Evolutionary conservation across 106 monocot species (phyloP).

Genomic region (Allium fistulosum): DNA sequence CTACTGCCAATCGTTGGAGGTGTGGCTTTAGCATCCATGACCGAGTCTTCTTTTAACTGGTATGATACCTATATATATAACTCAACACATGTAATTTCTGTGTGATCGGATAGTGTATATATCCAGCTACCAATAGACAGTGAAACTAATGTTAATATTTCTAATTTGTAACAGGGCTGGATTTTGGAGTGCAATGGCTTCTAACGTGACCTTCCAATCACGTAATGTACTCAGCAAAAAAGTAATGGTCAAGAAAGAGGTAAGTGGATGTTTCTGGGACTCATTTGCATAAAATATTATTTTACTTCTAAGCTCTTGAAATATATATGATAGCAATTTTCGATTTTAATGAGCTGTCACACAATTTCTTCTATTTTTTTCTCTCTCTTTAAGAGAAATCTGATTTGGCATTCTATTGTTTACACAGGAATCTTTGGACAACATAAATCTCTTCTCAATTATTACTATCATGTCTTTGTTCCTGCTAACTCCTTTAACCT

Average conservation of each 20-base stretch:
- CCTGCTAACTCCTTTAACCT: slow-evolving; percentile 37
- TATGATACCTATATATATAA: slow-evolving; percentile 11
- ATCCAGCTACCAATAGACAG: too few species aligned
- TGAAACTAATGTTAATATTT: not conserved
- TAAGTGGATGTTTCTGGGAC: slow-evolving; percentile 2
- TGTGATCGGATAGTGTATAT: too few species aligned
- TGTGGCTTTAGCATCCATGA: slow-evolving; percentile 65
- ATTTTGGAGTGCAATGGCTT: slow-evolving; percentile 99
- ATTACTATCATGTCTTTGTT: slow-evolving; percentile 87
- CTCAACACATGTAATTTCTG: too few species aligned
- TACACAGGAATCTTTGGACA: slow-evolving; percentile 88
- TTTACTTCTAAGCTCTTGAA: too few species aligned
- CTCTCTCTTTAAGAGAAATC: too few species aligned
- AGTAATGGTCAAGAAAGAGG: slow-evolving; percentile 83
- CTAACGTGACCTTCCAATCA: slow-evolving; percentile 80
- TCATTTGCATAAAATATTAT: too few species aligned
- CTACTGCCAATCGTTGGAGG: slow-evolving; percentile 76
- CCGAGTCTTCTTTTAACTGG: slow-evolving; percentile 81
- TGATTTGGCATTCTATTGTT: slow-evolving; percentile 9
- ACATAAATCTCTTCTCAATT: slow-evolving; percentile 89
- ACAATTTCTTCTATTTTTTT: too few species aligned
- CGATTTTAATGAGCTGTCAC: not conserved
- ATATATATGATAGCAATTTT: not conserved
- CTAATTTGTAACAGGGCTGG: slow-evolving; percentile 55
- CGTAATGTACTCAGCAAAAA: slow-evolving; percentile 98